Evolutionary conservation across 139 green algal species (phyloP), one percentile per base, ranked within the genome.

Genomic region (Edaphochlamys debaryana): DNA sequence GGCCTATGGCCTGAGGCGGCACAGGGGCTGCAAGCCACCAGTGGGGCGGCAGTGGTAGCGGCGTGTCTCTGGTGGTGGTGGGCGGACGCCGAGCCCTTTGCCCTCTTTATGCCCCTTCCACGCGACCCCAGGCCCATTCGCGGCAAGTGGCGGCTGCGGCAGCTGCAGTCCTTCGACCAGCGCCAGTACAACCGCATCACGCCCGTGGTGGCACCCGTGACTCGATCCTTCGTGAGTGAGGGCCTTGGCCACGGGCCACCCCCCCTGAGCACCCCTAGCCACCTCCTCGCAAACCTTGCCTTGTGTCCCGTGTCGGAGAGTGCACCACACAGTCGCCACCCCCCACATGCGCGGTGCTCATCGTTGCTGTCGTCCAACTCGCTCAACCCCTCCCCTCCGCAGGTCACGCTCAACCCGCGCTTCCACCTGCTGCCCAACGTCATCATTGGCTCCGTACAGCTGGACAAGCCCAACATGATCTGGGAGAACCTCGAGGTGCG

Each of bases 141-240:
- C 0, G 74, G 74, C 30, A 71, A 17, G 7, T 81, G 60, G 60
- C 69, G 37, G 23, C 45, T 81, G 40, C 58, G 60, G 1, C 60
- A 71, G 58, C n/a, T 81, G 29, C 13, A 62, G 40, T 63, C 74
- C 8, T 81, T 81, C 30, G 74, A 81, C 60, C 74, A 81, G 41
- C 58, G 74, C 34, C n/a, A 69, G 1, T 42, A 63, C n/a, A 62
- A 62, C 60, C 74, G 74, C 30, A 30, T 81, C 22, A 20, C 30
- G 6, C 56, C 74, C 13, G 74, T 81, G 30, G 60, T 81, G 3
- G 41, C 74, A 5, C 74, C 74, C 37, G 74, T 81, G 30, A 81
- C 74, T 23, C 42, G 74, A 15, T 48, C 60, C 58, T 81, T 81
- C 22, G 74, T 81, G 60, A 81, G 74, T 62, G 17, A 9, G n/a